Base-by-base conservation (phyloP, 306 rosid genomes). In the Corylus americana region DNA sequence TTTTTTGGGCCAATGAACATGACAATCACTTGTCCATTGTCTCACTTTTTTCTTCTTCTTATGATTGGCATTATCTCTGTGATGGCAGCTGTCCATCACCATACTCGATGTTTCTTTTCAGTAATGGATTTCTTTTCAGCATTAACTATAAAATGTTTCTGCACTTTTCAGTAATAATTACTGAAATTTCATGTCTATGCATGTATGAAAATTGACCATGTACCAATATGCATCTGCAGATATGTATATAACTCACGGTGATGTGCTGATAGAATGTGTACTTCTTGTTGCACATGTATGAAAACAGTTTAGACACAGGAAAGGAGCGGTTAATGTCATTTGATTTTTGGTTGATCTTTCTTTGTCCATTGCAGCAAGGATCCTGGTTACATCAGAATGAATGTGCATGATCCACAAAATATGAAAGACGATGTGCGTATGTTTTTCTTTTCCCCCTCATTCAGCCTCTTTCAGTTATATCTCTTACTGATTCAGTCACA, bases 341-440 rank as follows among this genome's bases (percentile, higher is more conserved):
- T 80, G 58, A 71, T 64, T 71, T 79, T 75, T 61, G 73, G 63
- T 80, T 74, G 55, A 47, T 63, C 73, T 73, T 39, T 25, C 73
- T 75, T 59, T 50, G 73, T 72, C 42, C 73, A 55, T 86, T 71
- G 87, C 96, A 96, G 99, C 85, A 96, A 93, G 84, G 98, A 96
- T 90, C 99, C 99, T 25, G 99, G 99, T 88, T 96, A 75, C 89
- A 86, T 96, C 91, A 84, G 87, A 79, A 79, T 89, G 88, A 85
- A 87, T 75, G 73, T 76, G 83, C 88, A 82, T 73, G 97, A 87
- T 84, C 66, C 92, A 49, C 87, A 87, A 77, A 90, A 83, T 76
- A 87, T 80, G 90, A 96, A 96, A 85, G 99, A 96, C 71, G 99
- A 96, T 61, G 99, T 96, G 78, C 45, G 94, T 79, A 81, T 76